Percentiles rank a stretch among this genome's conserved stretches.
These are phyloP conservation scores for Fusarium pseudonygamai DNA, from an alignment of 2,329 filamentous ascomycete species.

Conservation along the genomic window DNA sequence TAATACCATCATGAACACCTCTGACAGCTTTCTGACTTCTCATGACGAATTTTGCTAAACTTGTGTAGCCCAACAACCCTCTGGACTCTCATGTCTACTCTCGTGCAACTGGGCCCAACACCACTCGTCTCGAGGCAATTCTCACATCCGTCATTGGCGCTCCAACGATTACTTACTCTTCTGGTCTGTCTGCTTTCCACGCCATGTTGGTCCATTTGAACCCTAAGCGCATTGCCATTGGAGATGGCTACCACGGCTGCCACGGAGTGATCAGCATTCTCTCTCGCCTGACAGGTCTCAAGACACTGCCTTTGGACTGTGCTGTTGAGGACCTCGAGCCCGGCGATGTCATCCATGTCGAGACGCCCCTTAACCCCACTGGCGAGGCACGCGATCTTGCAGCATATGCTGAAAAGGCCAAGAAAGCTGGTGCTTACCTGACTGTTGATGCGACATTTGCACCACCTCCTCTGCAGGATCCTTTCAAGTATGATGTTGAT, in stretches of 20 bases:
- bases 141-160: conserved; percentile 77
- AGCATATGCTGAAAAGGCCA: conserved; percentile 77
- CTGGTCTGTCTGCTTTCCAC: conserved; percentile 89
- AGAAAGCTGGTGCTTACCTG: conserved; percentile 75
- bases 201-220: conserved; percentile 85
- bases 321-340: conserved; percentile 70
- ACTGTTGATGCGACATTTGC: conserved; percentile 93
- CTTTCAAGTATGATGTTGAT: conserved; percentile 83
- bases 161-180: conserved; percentile 79
- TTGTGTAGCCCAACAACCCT: conserved; percentile 57
- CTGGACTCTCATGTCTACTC: conserved; percentile 83
- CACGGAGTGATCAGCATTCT: conserved; percentile 84
- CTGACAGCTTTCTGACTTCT: neutral
- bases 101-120: conserved; percentile 79
- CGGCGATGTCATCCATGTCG: conserved; percentile 89
- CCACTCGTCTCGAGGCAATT: conserved; percentile 84
- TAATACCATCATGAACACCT: neutral
- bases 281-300: conserved; percentile 77
- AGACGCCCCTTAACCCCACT: conserved; percentile 93
- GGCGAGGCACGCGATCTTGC: conserved; percentile 81
- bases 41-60: conserved; percentile 10
- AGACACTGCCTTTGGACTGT: conserved; percentile 77
- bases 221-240: conserved; percentile 83
- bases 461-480: conserved; percentile 88
- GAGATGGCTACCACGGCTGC: conserved; percentile 91